Percentiles rank a stretch among this genome's conserved stretches.
These are phyloP conservation scores for Fusarium euwallaceae DNA, from an alignment of 2,329 filamentous ascomycete species.

Conservation along the genomic window DNA sequence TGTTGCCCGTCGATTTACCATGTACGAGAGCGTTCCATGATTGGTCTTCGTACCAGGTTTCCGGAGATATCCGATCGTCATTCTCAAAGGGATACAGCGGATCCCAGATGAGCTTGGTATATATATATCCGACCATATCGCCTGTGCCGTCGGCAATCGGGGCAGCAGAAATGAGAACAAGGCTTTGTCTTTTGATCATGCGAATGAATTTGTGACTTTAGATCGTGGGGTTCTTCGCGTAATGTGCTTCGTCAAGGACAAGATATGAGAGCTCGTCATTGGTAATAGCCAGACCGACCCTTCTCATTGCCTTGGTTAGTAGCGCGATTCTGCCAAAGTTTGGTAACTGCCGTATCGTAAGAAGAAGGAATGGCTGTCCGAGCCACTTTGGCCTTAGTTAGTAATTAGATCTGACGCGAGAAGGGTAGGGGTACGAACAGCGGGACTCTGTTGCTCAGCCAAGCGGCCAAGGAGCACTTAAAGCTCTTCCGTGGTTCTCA, in stretches of 20 bases:
- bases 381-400: background rate
- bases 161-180: background rate
- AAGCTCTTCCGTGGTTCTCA: background rate
- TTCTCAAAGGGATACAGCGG: background rate
- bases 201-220: background rate
- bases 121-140: background rate
- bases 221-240: background rate
- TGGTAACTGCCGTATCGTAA: background rate
- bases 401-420: background rate
- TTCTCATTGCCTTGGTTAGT: background rate
- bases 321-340: background rate
- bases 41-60: background rate
- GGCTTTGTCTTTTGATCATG: background rate
- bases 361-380: background rate
- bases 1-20: background rate
- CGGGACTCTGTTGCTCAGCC: background rate
- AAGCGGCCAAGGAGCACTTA: background rate
- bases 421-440: background rate
- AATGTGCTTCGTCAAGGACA: background rate
- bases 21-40: background rate
- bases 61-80: background rate
- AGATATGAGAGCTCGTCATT: background rate
- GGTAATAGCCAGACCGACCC: background rate
- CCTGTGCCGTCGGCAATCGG: background rate
- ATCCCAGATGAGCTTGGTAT: background rate